Conservation (phyloP, 495 filamentous ascomycete species). For the Tuber aestivum region DNA sequence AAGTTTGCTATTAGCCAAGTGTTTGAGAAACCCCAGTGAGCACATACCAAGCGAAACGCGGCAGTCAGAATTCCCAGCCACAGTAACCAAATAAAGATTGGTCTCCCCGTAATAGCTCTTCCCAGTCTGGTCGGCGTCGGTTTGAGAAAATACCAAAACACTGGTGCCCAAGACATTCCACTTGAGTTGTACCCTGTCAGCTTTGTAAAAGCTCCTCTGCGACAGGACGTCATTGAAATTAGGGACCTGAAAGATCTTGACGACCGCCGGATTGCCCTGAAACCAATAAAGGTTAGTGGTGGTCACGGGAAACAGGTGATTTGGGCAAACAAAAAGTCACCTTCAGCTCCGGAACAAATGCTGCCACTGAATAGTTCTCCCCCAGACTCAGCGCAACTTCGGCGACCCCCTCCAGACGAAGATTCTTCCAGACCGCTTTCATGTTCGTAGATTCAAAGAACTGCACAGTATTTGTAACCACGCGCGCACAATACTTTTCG, state of each 20-base stretch:
- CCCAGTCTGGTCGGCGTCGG: constrained; percentile 93
- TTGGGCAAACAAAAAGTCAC: constrained; percentile 45
- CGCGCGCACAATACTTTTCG: constrained; percentile 83
- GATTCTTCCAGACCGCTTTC: constrained; percentile 83
- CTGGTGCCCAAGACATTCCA: constrained; percentile 90
- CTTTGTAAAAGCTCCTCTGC: constrained; percentile 98
- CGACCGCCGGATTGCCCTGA: constrained; percentile 80
- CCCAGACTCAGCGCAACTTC: constrained; percentile 88
- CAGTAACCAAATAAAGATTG: constrained; percentile 88
- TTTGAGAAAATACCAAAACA: constrained; percentile 92
- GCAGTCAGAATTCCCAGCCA: constrained; percentile 86
- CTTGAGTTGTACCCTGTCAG: constrained; percentile 95
- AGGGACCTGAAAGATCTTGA: constrained; percentile 91
- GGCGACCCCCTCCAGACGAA: constrained; percentile 81
- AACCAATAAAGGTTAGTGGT: constrained; percentile 18
- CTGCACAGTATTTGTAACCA: constrained; percentile 94
- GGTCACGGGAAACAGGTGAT: not conserved
- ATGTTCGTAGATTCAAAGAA: constrained; percentile 87
- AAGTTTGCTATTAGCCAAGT: constrained; percentile 12
- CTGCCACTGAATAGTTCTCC: constrained; percentile 79
- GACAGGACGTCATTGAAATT: constrained; percentile 73
- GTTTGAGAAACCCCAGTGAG: not conserved
- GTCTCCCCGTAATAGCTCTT: constrained; percentile 99
- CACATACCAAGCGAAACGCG: constrained; percentile 67
- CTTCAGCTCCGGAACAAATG: constrained; percentile 93